These are phyloP conservation scores for Penicillium fimorum DNA, from an alignment of 495 filamentous ascomycete genomes.

Conservation along the genomic window DNA sequence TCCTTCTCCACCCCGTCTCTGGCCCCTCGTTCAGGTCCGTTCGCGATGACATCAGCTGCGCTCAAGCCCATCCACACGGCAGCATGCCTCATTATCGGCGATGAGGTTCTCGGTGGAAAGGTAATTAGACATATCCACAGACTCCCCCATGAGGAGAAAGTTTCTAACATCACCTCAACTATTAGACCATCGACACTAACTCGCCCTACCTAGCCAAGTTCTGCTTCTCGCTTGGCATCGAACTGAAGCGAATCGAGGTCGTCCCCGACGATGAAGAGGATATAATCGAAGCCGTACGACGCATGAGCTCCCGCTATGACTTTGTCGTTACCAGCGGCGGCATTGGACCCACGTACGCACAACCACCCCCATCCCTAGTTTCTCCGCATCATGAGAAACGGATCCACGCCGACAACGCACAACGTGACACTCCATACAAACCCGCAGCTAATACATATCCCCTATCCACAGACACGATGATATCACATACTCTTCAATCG, in stretches of 20 bases:
- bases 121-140: conserved; percentile 39
- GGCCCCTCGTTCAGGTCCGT: conserved; percentile 22
- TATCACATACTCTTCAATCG: conserved; percentile 93
- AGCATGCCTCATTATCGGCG: conserved; percentile 91
- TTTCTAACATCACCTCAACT: conserved; percentile 3
- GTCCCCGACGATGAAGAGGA: conserved; percentile 88
- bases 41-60: conserved; percentile 56
- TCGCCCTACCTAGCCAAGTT: conserved; percentile 88
- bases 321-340: conserved; percentile 93
- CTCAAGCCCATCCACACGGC: conserved; percentile 78
- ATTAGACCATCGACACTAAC: conserved; percentile 83
- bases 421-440: not conserved
- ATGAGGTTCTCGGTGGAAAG: conserved; percentile 97
- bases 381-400: not conserved
- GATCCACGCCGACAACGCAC: too few relatives aligned
- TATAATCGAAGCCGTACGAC: conserved; percentile 80
- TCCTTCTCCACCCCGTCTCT: conserved; percentile 41
- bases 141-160: not conserved
- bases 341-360: conserved; percentile 83
- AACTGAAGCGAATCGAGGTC: conserved; percentile 84
- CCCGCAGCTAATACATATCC: not conserved
- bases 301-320: conserved; percentile 87
- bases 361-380: conserved; percentile 13
- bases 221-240: conserved; percentile 89
- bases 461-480: conserved; percentile 74